Base-by-base conservation (phyloP, 768 basidiomycete genomes). In the Dioszegia crocea region DNA sequence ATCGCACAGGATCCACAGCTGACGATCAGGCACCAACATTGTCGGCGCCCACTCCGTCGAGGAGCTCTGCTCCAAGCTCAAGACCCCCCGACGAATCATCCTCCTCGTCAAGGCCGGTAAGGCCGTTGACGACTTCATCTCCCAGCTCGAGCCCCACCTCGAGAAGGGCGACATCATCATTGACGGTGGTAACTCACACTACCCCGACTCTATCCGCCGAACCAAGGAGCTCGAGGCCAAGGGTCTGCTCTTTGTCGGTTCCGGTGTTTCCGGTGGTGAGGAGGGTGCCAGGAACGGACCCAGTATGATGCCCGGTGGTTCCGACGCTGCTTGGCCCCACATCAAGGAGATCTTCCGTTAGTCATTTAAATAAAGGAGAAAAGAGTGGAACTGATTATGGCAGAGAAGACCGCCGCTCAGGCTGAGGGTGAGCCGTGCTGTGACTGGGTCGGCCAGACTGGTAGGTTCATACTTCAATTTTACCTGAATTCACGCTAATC, bases 171-270 rank as follows among this genome's bases (percentile, higher is more conserved):
- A 99, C 80, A 98, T 99, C 82, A 84, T 99, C 82, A 97, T 99
- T 68, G 96, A 99, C 78, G 96, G 96, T 71, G 96, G 96, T 73
- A 99, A 99, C 81, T 97, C 94, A 44, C 92, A 98, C 80, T 99
- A 89, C 82, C 96, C 96, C 61, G 96, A 99, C 78, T 89, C 91
- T 33, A 93, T 93, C 80, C 92, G 96, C 71, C 90, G 96, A 73
- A 83, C 86, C 71, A 80, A 89, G 76, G 91, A 94, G 75, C 86
- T 98, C 71, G 94, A 98, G 80, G 74, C 84, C 59, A 94, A 98
- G 82, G 93, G 93, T 53, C 81, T 97, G 71, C 84, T 97, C 69
- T 99, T 96, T 71, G 94, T 99, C 69, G 96, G 96, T 62, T 92
- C 91, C 56, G 96, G 96, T 82, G 96, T 99, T 47, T 98, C 94